These are phyloP conservation scores for Nepenthes mirabilis DNA, from an alignment of 148 eudicot species.

Conservation along the genomic window DNA sequence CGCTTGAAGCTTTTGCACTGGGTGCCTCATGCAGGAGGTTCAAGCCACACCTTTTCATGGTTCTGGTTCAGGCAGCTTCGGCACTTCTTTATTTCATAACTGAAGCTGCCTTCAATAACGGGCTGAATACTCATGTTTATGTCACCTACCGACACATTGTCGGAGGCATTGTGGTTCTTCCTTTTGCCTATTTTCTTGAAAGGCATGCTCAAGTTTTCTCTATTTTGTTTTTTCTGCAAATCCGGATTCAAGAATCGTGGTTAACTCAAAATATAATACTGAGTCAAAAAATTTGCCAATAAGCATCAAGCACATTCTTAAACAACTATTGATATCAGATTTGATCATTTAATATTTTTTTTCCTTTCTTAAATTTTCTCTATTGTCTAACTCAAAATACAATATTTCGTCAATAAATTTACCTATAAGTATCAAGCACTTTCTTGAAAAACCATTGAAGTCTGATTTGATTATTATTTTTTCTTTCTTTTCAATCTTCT, in stretches of 20 bases:
- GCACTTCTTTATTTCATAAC: slow-evolving; percentile 39
- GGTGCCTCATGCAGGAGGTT: slow-evolving; percentile 16
- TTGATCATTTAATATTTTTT: too few species aligned
- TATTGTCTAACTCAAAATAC: too few species aligned
- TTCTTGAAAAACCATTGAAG: not conserved
- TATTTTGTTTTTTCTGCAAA: too few species aligned
- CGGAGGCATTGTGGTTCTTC: slow-evolving; percentile 25
- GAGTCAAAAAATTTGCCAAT: too few species aligned
- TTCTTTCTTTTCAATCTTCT: slow-evolving; percentile 1
- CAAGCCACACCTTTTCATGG: slow-evolving; percentile 28
- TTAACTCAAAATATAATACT: too few species aligned
- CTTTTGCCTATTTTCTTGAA: slow-evolving; percentile 36
- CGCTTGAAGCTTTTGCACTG: slow-evolving; percentile 4
- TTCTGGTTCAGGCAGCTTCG: slow-evolving; percentile 26
- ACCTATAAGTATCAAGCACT: not conserved
- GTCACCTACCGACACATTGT: slow-evolving; percentile 38
- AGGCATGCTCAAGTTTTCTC: slow-evolving; percentile 9
- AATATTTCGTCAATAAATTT: too few species aligned
- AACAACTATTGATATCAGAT: too few species aligned
- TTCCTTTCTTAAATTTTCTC: too few species aligned
- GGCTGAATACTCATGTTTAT: slow-evolving; percentile 36
- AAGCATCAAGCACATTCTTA: too few species aligned
- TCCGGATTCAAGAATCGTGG: too few species aligned
- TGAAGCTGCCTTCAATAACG: slow-evolving; percentile 36
- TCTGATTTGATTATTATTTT: not conserved